These are phyloP conservation scores for Leucosporidium creatinivorum DNA, from an alignment of 768 basidiomycete genomes.

Conservation along the genomic window DNA sequence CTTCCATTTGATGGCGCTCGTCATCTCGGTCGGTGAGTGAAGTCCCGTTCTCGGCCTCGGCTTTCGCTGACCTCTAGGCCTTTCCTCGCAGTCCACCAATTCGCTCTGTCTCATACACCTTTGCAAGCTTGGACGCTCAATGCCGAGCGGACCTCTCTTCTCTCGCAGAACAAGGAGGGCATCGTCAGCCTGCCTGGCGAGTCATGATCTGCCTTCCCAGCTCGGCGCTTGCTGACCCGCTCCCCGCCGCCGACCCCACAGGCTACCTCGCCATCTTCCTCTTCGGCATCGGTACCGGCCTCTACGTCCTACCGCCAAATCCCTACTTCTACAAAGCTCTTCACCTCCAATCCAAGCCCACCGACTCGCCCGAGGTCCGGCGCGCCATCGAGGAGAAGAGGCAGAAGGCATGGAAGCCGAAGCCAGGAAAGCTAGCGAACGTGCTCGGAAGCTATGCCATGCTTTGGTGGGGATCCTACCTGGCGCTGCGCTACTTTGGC, in stretches of 20 bases:
- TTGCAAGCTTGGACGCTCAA: conserved; percentile 61
- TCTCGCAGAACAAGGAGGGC: conserved; percentile 88
- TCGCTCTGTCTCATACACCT: conserved; percentile 52
- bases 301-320: conserved; percentile 63
- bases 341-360: not conserved
- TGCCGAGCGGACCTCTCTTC: conserved; percentile 55
- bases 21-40: conserved; percentile 12
- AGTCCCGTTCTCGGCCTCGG: too few species aligned
- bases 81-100: conserved; percentile 61
- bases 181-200: conserved; percentile 69
- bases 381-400: conserved; percentile 10
- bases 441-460: conserved; percentile 69
- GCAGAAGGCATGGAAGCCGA: conserved; percentile 11
- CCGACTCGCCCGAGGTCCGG: conserved; percentile 41
- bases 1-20: conserved; percentile 10
- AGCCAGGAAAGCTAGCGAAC: conserved; percentile 58
- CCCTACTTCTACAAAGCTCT: conserved; percentile 28
- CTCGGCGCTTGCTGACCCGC: not conserved
- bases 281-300: conserved; percentile 73
- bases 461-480: conserved; percentile 67
- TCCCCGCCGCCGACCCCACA: conserved; percentile 30
- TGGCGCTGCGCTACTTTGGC: conserved; percentile 31
- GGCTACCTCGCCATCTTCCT: conserved; percentile 89
- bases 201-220: not conserved
- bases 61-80: too few species aligned